A percentile compares a stretch with the other conserved stretches of the same genome.
phyloP scores from a whole-genome alignment of 2,329 filamentous ascomycete genomes.

The Curvularia sp. region DNA sequence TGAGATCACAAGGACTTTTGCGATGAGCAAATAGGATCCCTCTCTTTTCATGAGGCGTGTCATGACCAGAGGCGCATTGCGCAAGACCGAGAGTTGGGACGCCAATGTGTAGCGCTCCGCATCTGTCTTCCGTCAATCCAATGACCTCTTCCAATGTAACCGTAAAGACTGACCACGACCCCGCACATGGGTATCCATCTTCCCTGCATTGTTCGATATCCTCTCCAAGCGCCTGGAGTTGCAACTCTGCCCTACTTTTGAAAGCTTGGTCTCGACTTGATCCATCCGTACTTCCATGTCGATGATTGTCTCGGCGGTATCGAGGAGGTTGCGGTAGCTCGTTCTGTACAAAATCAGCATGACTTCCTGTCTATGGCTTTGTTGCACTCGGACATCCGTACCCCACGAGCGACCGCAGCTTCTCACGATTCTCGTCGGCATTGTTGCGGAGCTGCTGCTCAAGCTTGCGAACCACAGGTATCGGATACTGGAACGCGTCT shows the following conservation, averaged over 20 bases:
- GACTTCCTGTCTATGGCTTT: neutral
- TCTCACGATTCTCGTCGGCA: slow-evolving; percentile 69
- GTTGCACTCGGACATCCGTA: slow-evolving; percentile 43
- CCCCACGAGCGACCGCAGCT: slow-evolving; percentile 71
- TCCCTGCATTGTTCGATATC: slow-evolving; percentile 66
- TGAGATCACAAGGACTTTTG: slow-evolving; percentile 74
- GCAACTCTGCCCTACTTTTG: slow-evolving; percentile 76
- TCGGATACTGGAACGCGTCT: slow-evolving; percentile 71
- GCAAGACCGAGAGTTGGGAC: slow-evolving; percentile 65
- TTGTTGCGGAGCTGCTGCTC: slow-evolving; percentile 69
- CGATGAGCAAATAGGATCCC: slow-evolving; percentile 61
- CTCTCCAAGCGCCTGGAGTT: slow-evolving; percentile 73
- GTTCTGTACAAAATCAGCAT: slow-evolving; percentile 52
- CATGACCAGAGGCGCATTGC: slow-evolving; percentile 62
- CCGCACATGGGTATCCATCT: slow-evolving; percentile 55
- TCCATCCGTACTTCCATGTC: slow-evolving; percentile 83
- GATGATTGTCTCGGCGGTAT: slow-evolving; percentile 92
- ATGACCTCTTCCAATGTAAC: slow-evolving; percentile 6
- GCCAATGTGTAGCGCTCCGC: slow-evolving; percentile 57
- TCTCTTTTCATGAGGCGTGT: slow-evolving; percentile 60
- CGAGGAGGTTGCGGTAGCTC: slow-evolving; percentile 86
- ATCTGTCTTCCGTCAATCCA: slow-evolving; percentile 45
- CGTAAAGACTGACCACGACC: slow-evolving; percentile 47
- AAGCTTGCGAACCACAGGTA: slow-evolving; percentile 67
- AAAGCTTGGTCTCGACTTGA: slow-evolving; percentile 73